phyloP scores from a whole-genome alignment of 441 rosid species.

The Monsonia emarginata region DNA sequence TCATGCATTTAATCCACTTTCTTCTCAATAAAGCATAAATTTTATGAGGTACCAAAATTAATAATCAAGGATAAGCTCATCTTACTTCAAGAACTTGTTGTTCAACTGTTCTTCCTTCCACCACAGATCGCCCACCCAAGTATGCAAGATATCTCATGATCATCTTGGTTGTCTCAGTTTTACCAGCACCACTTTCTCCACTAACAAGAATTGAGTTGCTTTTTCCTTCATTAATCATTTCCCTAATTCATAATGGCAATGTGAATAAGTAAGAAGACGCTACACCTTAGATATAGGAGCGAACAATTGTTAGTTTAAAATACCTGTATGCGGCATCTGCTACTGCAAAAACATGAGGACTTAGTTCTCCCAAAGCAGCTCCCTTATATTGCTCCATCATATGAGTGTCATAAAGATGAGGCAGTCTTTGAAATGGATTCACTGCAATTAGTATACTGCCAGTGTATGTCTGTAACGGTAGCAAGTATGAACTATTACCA shows the following conservation, averaged over 20 bases:
- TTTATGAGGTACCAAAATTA: background rate
- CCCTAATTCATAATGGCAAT: constrained; percentile 31
- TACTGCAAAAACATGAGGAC: constrained; percentile 73
- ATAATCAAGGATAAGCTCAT: background rate
- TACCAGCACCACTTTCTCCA: constrained; percentile 84
- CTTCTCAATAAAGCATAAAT: background rate
- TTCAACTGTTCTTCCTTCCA: constrained; percentile 68
- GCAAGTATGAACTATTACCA: constrained; percentile 19
- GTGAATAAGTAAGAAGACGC: constrained; percentile 20
- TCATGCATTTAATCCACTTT: background rate
- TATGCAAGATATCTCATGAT: constrained; percentile 65
- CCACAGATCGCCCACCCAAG: constrained; percentile 63
- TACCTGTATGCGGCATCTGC: constrained; percentile 70
- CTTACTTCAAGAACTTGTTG: constrained; percentile 73
- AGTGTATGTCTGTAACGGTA: constrained; percentile 48
- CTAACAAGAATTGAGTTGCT: constrained; percentile 67
- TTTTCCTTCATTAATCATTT: constrained; percentile 63
- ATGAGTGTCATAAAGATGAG: constrained; percentile 63
- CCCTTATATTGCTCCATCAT: constrained; percentile 74
- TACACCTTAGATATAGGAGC: background rate
- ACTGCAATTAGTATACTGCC: constrained; percentile 67
- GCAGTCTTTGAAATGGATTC: constrained; percentile 69
- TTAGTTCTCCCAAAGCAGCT: constrained; percentile 52
- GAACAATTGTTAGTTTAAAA: background rate
- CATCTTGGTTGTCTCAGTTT: constrained; percentile 75